Evolutionary conservation across 78 protist genomes (phyloP).

Genomic region (Tieghemostelium lacteum): DNA sequence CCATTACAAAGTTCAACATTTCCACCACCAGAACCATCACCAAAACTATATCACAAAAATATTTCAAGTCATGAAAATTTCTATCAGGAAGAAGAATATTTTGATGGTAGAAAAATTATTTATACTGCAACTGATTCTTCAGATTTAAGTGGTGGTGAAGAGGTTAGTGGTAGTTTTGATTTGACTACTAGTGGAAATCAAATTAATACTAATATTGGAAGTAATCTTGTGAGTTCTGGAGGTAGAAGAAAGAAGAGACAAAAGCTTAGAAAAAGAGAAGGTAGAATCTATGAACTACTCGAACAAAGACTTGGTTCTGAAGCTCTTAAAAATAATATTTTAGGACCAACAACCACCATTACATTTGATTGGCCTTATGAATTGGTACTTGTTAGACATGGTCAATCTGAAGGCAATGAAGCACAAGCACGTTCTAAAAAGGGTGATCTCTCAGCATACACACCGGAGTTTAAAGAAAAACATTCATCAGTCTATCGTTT

Average conservation of each 20-base stretch:
- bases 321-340: not conserved
- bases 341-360: conserved; percentile 1
- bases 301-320: conserved; percentile 29
- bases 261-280: conserved; percentile 13
- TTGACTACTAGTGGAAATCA: not conserved
- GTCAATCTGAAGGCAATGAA: conserved; percentile 81
- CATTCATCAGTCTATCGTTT: conserved; percentile 82
- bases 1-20: not conserved
- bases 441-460: conserved; percentile 81
- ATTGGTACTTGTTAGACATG: conserved; percentile 75
- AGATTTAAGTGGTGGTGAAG: conserved; percentile 60
- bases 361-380: conserved; percentile 82
- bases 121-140: conserved; percentile 22
- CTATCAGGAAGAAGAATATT: conserved; percentile 16
- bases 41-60: not conserved
- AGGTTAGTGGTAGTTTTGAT: not conserved
- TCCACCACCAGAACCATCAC: not conserved
- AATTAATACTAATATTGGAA: not conserved
- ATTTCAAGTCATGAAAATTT: not conserved
- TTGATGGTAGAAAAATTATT: conserved; percentile 47
- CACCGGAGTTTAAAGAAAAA: conserved; percentile 69
- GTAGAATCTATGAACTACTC: conserved; percentile 50
- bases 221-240: not conserved
- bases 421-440: conserved; percentile 77
- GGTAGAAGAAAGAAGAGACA: not conserved